Evolutionary conservation across 139 green algal species (phyloP), one percentile per base, ranked within the genome.

Genomic region (Volvox africanus): DNA sequence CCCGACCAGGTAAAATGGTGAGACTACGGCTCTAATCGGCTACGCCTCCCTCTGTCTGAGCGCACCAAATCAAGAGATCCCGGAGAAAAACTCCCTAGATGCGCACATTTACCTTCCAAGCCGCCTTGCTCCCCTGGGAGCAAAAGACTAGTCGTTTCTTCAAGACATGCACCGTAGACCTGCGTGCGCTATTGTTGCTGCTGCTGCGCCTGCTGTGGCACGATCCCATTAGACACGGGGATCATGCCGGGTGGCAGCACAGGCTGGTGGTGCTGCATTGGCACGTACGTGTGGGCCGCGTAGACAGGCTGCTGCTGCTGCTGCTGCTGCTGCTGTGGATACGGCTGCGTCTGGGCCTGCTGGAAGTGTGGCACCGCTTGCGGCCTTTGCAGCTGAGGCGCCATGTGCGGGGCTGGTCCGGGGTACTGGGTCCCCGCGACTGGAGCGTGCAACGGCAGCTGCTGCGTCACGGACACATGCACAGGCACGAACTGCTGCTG

Each of bases 251-350:
- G 13, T 9, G 80, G 80, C 50, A 86, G 26, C 55, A 6, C 28
- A n/a, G 80, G 14, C 50, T 16, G 85, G 18, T 33, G 84, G 62
- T 36, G 69, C 85, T 79, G 80, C 80, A 86, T 73, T 14, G 80
- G 28, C 50, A 61, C 30, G 21, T 61, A 44, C 24, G 50, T 14
- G 22, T 71, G 80, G 1, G 44, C 50, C 44, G 50, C 9, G 24
- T 84, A 67, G 22, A 24, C 11, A 32, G 76, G 32, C 33, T 82
- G 36, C 78, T 68, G 78, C 37, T 11, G 78, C 78, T 84, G 78
- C 1, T 68, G 37, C 19, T 84, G 80, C 24, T 62, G 61, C 3
- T 32, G 67, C 67, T 62, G 61, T 17, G 61, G n/a, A 35, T 18
- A 32, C 1, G 81, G 61, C 30, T 55, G 65, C 21, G 65, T 6